A percentile compares a stretch with the other conserved stretches of the same genome.
Evolutionary conservation across 108 stramenopile genomes (phyloP).

Genomic region (Halocafeteria seosinensis): DNA sequence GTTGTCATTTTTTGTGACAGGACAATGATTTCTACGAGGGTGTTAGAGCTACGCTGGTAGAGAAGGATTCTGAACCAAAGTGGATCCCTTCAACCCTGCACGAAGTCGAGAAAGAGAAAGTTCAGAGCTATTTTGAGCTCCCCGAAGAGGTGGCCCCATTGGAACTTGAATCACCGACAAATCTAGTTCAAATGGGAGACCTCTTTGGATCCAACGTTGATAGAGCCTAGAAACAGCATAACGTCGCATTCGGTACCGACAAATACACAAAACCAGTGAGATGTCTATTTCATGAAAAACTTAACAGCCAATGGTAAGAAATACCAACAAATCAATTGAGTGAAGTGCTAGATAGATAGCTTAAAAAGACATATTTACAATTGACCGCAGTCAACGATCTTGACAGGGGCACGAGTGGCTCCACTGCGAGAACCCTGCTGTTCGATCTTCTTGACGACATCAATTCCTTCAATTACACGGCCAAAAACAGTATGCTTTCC

Average conservation of each 20-base stretch:
- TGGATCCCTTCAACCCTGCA: conserved; percentile 37
- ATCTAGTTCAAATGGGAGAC: no score
- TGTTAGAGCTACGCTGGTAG: conserved; percentile 78
- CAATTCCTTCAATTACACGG: conserved; percentile 49
- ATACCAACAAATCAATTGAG: no score
- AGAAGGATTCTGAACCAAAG: conserved; percentile 61
- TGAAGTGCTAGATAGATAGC: no score
- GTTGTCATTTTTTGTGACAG: no score
- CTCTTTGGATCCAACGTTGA: no score
- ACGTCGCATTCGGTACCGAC: no score
- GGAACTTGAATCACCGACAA: no score
- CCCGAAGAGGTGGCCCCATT: not conserved
- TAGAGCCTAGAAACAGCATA: no score
- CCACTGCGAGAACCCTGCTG: conserved; percentile 50
- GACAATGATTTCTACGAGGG: conserved; percentile 79
- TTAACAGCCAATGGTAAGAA: no score
- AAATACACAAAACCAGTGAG: no score
- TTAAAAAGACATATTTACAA: no score
- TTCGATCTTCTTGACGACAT: conserved; percentile 72
- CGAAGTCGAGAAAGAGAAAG: not conserved
- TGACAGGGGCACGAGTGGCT: conserved; percentile 45
- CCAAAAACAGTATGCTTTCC: conserved; percentile 81
- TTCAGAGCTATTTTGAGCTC: not conserved
- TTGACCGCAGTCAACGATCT: conserved; percentile 62
- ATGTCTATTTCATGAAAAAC: no score